These are phyloP conservation scores for Juglanconis sp. DNA, from an alignment of 2,329 filamentous ascomycete species.

Conservation along the genomic window DNA sequence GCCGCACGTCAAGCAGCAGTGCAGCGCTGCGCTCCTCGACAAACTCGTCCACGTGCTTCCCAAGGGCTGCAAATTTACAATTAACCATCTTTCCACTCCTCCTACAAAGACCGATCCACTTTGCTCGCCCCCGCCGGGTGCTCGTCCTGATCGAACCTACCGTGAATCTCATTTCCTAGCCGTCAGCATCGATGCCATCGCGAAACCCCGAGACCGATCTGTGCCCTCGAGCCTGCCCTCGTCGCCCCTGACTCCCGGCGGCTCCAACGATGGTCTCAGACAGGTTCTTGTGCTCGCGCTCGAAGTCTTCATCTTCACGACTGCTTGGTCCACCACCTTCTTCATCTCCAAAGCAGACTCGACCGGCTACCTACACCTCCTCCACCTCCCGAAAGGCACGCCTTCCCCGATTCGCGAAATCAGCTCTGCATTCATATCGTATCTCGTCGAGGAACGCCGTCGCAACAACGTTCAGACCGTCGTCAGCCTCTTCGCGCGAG, in stretches of 20 bases:
- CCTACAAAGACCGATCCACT: conserved; percentile 72
- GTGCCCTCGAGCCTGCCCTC: conserved; percentile 7
- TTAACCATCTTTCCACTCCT: conserved; percentile 85
- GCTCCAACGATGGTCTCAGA: conserved; percentile 27
- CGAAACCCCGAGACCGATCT: conserved; percentile 12
- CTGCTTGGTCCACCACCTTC: conserved; percentile 74
- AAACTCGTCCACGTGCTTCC: conserved; percentile 51
- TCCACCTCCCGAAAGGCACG: conserved; percentile 59
- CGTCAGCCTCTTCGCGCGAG: conserved; percentile 85
- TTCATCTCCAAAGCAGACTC: conserved; percentile 98
- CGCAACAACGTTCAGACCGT: conserved; percentile 66
- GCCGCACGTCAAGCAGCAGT: conserved; percentile 20
- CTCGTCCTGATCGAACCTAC: conserved; percentile 72
- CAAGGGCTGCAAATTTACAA: conserved; percentile 55
- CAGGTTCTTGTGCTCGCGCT: conserved; percentile 76
- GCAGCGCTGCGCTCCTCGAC: conserved; percentile 31
- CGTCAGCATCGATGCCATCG: conserved; percentile 41
- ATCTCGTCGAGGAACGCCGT: conserved; percentile 66
- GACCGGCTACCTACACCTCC: conserved; percentile 75
- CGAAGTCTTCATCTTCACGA: conserved; percentile 85
- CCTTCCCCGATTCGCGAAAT: conserved; percentile 73
- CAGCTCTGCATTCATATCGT: conserved; percentile 70
- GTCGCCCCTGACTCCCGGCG: conserved; percentile 19
- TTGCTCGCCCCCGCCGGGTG: conserved; percentile 72
- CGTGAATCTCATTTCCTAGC: conserved; percentile 78